Evolutionary conservation across 106 monocot species (phyloP).

Genomic region (Acanthochlamys bracteata): DNA sequence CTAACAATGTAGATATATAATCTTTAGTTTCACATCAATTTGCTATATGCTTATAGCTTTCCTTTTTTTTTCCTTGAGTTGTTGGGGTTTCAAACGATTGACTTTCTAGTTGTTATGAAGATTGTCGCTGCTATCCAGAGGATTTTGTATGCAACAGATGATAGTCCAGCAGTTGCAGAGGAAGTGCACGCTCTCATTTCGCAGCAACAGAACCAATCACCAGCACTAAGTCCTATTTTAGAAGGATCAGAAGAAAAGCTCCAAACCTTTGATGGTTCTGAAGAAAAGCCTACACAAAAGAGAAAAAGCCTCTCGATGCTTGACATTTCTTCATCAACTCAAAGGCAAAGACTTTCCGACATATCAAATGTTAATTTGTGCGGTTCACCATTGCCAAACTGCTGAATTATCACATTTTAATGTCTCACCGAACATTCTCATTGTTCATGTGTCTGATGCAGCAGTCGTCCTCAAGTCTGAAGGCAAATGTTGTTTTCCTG

Average conservation of each 20-base stretch:
- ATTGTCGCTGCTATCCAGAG: conserved; percentile 57
- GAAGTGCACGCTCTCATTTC: conserved; percentile 59
- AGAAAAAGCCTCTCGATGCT: conserved; percentile 60
- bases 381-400: conserved; percentile 41
- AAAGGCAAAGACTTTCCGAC: conserved; percentile 79
- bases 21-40: background rate
- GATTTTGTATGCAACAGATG: conserved; percentile 68
- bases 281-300: conserved; percentile 65
- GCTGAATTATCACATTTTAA: conserved; percentile 5
- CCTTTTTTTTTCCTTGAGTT: background rate
- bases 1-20: too few species aligned
- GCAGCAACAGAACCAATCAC: conserved; percentile 24
- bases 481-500: background rate
- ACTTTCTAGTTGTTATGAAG: conserved; percentile 19
- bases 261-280: conserved; percentile 26
- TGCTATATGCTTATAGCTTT: background rate
- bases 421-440: too few species aligned
- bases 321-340: conserved; percentile 47
- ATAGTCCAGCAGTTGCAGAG: conserved; percentile 26
- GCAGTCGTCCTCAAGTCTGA: background rate
- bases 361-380: conserved; percentile 53
- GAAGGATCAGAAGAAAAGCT: conserved; percentile 59
- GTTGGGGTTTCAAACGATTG: background rate
- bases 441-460: too few species aligned
- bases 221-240: conserved; percentile 44